Evolutionary conservation across 805 yeast genomes (phyloP), one percentile per base, ranked within the genome.

Genomic region (Schwanniomyces occidentalis): DNA sequence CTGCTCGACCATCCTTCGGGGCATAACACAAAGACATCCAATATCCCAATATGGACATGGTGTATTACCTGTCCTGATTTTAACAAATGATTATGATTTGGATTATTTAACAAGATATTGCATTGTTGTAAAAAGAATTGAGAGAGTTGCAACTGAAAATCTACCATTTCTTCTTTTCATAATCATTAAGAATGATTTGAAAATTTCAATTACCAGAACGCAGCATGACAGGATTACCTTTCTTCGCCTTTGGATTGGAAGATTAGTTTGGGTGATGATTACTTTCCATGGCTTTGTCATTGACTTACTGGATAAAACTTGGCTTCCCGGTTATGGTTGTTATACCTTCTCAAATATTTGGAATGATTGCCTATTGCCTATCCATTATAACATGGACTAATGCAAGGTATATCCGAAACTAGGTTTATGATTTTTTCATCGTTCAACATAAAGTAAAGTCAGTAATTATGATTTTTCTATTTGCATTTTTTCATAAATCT

Each of bases 41-140:
- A 75, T 67, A 44, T 71, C 76, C 75, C 75, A 71, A 50, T 71
- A 69, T 29, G 77, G 77, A 44, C 77, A 71, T 15, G 76, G 76
- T 6, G 77, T 72, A 34, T 63, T 68, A 22, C 57, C 52, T 8
- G 65, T 58, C 16, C 56, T 47, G 20, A 53, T 49, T 31, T 63
- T 49, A 12, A 65, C 73, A 52, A 76, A 71, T 4, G 53, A 42
- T 34, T 52, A 29, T 3, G 76, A 71, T 34, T 34, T 73, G 16
- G 52, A 58, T 35, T 71, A 73, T 40, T 54, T 56, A 35, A 68
- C 71, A 4, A 44, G 56, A 31, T 46, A 34, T 23, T 72, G 71
- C 39, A 52, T 72, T 27, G 51, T 73, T 12, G 65, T 65, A 9
- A 73, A 73, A 46, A 45, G 77, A 38, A 34, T 71, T 2, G 70